A percentile compares a stretch with the other conserved stretches of the same genome.
phyloP scores from a whole-genome alignment of 768 basidiomycete species.

The Sistotremastrum suecicum region DNA sequence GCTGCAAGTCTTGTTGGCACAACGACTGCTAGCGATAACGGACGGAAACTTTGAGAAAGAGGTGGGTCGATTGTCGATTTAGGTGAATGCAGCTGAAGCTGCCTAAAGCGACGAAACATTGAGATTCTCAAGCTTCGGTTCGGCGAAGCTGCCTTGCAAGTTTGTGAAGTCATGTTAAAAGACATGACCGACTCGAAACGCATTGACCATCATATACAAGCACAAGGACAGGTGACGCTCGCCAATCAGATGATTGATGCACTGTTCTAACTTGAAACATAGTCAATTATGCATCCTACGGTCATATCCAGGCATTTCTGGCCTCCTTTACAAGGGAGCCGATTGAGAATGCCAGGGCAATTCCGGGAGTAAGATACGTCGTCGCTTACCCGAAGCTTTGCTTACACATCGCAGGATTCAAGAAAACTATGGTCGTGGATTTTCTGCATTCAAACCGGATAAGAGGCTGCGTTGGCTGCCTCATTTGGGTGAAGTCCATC shows the following conservation, averaged over 20 bases:
- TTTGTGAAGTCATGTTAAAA: conserved; percentile 96
- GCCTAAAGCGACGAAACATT: conserved; percentile 66
- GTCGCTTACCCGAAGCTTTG: neutral
- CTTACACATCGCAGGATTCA: conserved; percentile 37
- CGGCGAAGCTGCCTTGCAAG: conserved; percentile 83
- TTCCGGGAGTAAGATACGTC: conserved; percentile 43
- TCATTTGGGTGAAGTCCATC: conserved; percentile 70
- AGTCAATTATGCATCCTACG: conserved; percentile 73
- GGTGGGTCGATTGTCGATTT: conserved; percentile 18
- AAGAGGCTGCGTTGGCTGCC: conserved; percentile 84
- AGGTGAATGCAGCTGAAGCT: neutral
- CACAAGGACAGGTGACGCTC: conserved; percentile 43
- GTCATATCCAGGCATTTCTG: conserved; percentile 93
- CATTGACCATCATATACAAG: conserved; percentile 78
- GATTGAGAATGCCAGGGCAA: conserved; percentile 73
- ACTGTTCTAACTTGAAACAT: neutral
- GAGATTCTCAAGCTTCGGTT: conserved; percentile 94
- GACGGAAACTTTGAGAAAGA: conserved; percentile 70
- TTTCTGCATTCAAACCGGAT: conserved; percentile 78
- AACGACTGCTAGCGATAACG: conserved; percentile 64
- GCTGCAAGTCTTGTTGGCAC: conserved; percentile 81
- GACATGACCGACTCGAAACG: conserved; percentile 93
- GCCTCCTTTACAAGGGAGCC: conserved; percentile 69
- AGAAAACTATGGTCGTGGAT: conserved; percentile 63
- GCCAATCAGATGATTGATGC: neutral